Evolutionary conservation across 176 grass and related monocot species (phyloP), one percentile per base, ranked within the genome.

Genomic region (Avena sativa): DNA sequence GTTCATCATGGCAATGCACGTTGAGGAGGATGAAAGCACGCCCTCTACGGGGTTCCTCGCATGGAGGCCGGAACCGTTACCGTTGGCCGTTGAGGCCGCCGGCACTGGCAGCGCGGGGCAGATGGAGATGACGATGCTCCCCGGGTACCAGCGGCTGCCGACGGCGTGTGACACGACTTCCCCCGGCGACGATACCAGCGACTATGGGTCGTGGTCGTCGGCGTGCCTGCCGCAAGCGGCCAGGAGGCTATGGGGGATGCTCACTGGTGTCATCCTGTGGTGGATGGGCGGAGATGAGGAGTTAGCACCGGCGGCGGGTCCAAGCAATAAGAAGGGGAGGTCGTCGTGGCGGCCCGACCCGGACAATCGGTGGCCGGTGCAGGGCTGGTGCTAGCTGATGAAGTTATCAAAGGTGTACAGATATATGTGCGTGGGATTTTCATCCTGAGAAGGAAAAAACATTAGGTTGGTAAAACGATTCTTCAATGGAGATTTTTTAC

Each of bases 361-460:
- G 0, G 32, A 71, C 12, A 55, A 38, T 6, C 66, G 32, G 20
- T 57, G 50, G 51, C 20, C 67, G 34, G 81, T 59, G 67, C 52
- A 83, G 51, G 67, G 51, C 0, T 83, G 67, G 51, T 72, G 81
- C 67, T 83, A 80, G 58, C 58, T 46, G 62, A 66, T 19, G 10
- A 9, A 43, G 34, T n/a, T n/a, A 8, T 74, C 71, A 8, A 12
- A 74, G n/a, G 49, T n/a, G n/a, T n/a, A n/a, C 32, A 32, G 4
- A 10, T 13, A 16, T 11, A 9, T 77, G 10, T 32, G 51, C 40
- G 40, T 43, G 6, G 40, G 40, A 43, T 43, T 43, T 43, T 13
- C 26, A 13, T 25, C 58, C 10, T 11, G 2, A 25, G 11, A 62
- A 25, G 9, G 23, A 62, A 25, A 25, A 11, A 61, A 10, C 51